Conservation (phyloP, 805 yeast species). For the Lipomyces spencermartinsiae region DNA sequence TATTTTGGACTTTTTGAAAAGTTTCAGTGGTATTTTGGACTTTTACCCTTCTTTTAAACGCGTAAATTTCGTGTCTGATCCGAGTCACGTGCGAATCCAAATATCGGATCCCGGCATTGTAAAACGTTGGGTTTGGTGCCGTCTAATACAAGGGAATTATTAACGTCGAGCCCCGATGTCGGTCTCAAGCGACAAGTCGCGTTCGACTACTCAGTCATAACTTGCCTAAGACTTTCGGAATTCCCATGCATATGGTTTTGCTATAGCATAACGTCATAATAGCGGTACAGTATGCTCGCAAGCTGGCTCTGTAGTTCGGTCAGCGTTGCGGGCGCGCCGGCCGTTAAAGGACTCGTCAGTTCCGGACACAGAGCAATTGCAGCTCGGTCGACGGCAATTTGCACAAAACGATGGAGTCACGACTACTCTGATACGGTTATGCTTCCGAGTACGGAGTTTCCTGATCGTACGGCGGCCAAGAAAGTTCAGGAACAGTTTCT, state of each 20-base stretch:
- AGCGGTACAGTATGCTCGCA: neutral
- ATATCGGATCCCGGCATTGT: too few relatives aligned
- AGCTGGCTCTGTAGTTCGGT: neutral
- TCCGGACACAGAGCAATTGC: neutral
- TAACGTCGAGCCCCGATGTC: neutral
- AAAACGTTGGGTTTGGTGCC: too few relatives aligned
- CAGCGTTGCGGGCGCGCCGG: neutral
- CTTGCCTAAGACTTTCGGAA: neutral
- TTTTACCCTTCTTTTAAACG: too few relatives aligned
- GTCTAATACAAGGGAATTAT: too few relatives aligned
- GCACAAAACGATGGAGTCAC: neutral
- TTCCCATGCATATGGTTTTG: neutral
- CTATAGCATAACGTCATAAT: neutral
- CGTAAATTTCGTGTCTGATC: too few relatives aligned
- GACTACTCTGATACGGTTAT: slow-evolving; percentile 33
- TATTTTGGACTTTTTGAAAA: too few relatives aligned
- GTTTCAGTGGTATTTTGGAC: too few relatives aligned
- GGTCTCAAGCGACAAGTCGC: neutral
- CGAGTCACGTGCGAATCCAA: too few relatives aligned
- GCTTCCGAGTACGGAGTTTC: slow-evolving; percentile 74
- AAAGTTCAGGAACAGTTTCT: slow-evolving; percentile 53
- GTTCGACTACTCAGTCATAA: neutral
- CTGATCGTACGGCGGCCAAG: slow-evolving; percentile 61
- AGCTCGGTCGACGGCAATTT: neutral
- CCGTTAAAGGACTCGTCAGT: neutral